phyloP scores from a whole-genome alignment of 176 grass and related monocot species.

The Hordeum marinum region DNA sequence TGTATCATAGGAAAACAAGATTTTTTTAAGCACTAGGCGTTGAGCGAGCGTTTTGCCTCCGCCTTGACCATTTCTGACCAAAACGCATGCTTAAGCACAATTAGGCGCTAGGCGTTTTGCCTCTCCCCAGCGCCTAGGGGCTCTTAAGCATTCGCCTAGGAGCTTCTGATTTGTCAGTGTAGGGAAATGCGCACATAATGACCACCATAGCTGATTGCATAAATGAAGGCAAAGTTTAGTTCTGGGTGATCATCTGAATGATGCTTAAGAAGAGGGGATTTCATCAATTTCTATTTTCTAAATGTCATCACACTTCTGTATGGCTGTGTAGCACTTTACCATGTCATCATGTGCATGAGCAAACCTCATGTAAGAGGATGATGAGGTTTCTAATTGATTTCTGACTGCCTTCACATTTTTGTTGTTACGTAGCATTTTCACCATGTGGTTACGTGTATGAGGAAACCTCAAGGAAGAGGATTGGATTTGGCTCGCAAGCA shows the following conservation, averaged over 20 bases:
- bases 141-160: too few species aligned
- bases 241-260: neutral
- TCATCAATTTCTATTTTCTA: neutral
- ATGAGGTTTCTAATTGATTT: neutral
- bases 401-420: slow-evolving; percentile 17
- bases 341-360: neutral
- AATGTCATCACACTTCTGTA: slow-evolving; percentile 3
- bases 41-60: too few species aligned
- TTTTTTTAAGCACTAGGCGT: too few species aligned
- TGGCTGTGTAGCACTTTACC: slow-evolving; percentile 7
- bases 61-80: too few species aligned
- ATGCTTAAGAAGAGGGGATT: neutral
- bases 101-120: too few species aligned
- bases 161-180: too few species aligned
- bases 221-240: neutral
- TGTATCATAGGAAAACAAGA: neutral
- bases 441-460: slow-evolving; percentile 68
- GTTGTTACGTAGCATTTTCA: slow-evolving; percentile 73
- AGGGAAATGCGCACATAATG: neutral
- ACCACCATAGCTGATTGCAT: neutral
- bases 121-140: neutral
- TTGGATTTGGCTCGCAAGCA: slow-evolving; percentile 80
- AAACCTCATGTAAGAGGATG: neutral
- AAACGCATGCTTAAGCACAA: too few species aligned
- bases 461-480: slow-evolving; percentile 85